Evolutionary conservation across 768 basidiomycete genomes (phyloP).

Genomic region (Gelatoporia subvermispora): DNA sequence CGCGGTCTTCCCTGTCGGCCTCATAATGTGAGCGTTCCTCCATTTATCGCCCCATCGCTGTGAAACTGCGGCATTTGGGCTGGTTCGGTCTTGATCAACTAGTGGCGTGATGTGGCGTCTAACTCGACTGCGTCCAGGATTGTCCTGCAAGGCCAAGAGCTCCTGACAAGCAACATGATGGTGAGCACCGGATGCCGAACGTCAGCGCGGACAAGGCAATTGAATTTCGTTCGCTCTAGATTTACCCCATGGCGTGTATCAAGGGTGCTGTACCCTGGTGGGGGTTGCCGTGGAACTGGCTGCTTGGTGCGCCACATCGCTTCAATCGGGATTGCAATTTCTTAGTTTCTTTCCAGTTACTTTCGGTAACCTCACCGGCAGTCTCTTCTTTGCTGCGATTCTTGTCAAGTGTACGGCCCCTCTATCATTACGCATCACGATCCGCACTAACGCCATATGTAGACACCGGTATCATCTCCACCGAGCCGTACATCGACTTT

Average conservation of each 20-base stretch:
- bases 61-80: background rate
- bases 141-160: constrained; percentile 62
- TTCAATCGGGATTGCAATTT: background rate
- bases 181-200: constrained; percentile 26
- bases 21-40: constrained; percentile 55
- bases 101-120: background rate
- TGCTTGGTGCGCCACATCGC: constrained; percentile 43
- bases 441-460: constrained; percentile 1
- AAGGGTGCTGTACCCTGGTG: constrained; percentile 66
- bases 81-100: background rate
- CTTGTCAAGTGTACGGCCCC: constrained; percentile 56
- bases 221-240: constrained; percentile 30
- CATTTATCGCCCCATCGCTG: background rate
- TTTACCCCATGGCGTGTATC: constrained; percentile 63
- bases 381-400: constrained; percentile 64
- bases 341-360: constrained; percentile 38
- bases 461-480: constrained; percentile 60
- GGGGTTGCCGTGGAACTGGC: constrained; percentile 63
- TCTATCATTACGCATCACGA: too few species aligned
- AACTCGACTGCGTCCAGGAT: constrained; percentile 42
- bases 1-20: constrained; percentile 71
- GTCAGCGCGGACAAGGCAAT: background rate
- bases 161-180: constrained; percentile 77
- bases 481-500: constrained; percentile 51
- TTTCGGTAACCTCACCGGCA: constrained; percentile 66